Percentiles rank a stretch among this genome's conserved stretches.
Conservation (phyloP, 164 flowering plant species). For the Litsea cubeba region DNA sequence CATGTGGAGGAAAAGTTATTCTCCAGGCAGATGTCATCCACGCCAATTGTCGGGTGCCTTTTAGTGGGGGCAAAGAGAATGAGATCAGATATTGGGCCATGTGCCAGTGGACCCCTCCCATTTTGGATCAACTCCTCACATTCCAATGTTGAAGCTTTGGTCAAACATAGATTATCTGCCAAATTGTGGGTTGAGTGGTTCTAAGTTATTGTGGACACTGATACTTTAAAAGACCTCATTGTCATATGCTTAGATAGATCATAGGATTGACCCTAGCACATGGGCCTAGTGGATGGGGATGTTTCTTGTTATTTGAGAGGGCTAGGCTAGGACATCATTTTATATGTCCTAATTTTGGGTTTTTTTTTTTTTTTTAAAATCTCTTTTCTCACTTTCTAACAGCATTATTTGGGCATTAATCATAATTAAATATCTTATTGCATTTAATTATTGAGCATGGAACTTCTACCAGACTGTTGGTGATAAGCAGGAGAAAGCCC, state of each 20-base stretch:
- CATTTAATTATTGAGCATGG: no score
- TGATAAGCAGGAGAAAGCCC: no score
- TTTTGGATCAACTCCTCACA: conserved; percentile 1
- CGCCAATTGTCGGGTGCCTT: background rate
- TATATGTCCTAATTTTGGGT: no score
- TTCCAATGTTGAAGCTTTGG: conserved; percentile 3
- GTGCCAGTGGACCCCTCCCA: background rate
- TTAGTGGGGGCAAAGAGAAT: background rate
- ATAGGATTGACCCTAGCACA: background rate
- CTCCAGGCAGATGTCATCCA: background rate
- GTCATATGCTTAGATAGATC: background rate
- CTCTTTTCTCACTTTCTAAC: no score
- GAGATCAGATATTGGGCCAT: conserved; percentile 1
- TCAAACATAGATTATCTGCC: background rate
- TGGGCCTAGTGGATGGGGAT: background rate
- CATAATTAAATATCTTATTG: no score
- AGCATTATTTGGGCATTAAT: no score
- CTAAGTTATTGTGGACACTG: background rate
- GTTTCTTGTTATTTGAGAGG: background rate
- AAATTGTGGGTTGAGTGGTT: background rate
- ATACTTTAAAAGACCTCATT: background rate
- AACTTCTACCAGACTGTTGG: no score
- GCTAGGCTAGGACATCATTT: no score
- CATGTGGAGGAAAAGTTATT: background rate
- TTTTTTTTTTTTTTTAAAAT: no score